phyloP scores from a whole-genome alignment of 495 filamentous ascomycete genomes.

The Aspergillus incahuasiensis region DNA sequence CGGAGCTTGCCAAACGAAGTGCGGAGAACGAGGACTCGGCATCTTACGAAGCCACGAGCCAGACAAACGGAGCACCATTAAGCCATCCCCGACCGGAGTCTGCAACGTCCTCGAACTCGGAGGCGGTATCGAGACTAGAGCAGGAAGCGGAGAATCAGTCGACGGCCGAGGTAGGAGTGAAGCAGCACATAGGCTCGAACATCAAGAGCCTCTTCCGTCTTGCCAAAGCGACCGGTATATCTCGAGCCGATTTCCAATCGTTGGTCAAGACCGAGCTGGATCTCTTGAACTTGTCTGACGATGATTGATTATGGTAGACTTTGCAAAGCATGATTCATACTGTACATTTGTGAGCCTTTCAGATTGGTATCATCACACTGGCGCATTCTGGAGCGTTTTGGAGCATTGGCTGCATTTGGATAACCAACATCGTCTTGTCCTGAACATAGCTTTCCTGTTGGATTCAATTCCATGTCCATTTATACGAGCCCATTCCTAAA shows the following conservation, averaged over 20 bases:
- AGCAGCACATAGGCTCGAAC: constrained; percentile 82
- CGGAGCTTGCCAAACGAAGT: constrained; percentile 33
- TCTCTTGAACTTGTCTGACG: constrained; percentile 69
- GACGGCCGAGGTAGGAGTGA: constrained; percentile 71
- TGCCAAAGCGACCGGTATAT: constrained; percentile 74
- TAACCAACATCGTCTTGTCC: constrained; percentile 9
- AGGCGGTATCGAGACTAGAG: constrained; percentile 62
- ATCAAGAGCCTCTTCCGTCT: constrained; percentile 86
- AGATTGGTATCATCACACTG: not conserved
- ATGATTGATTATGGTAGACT: constrained; percentile 36
- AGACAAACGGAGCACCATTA: constrained; percentile 23
- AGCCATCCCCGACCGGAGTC: constrained; percentile 44
- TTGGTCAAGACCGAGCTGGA: constrained; percentile 78
- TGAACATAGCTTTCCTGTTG: not conserved
- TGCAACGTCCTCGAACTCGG: constrained; percentile 52
- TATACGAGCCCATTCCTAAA: not conserved
- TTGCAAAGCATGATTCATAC: not conserved
- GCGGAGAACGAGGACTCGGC: constrained; percentile 15
- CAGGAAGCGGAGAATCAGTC: constrained; percentile 58
- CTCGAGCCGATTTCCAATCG: constrained; percentile 75
- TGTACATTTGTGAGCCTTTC: not conserved
- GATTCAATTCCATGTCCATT: not conserved
- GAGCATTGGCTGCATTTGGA: constrained; percentile 12
- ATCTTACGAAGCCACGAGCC: constrained; percentile 23
- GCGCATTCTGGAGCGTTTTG: constrained; percentile 16